phyloP scores from a whole-genome alignment of 164 flowering plant species.

The Brasenia schreberi region DNA sequence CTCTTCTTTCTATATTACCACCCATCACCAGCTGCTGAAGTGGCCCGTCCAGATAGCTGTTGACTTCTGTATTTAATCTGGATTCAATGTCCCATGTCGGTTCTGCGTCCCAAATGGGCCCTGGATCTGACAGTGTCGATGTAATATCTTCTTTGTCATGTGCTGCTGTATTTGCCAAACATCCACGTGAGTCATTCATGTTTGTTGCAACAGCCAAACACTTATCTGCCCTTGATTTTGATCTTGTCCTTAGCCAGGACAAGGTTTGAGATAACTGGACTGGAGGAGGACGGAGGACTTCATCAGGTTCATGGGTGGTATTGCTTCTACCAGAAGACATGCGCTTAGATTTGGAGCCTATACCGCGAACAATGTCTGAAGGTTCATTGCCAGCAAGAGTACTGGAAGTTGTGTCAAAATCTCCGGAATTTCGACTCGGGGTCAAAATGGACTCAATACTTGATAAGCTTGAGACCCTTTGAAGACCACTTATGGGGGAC shows the following conservation, averaged over 20 bases:
- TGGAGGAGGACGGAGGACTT: conserved; percentile 19
- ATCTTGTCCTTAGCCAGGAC: conserved; percentile 91
- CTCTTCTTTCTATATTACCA: conserved; percentile 33
- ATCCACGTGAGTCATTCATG: conserved; percentile 50
- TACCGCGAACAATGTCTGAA: conserved; percentile 86
- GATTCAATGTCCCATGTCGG: conserved; percentile 91
- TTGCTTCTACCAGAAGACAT: conserved; percentile 72
- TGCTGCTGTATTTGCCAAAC: conserved; percentile 38
- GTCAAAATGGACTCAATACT: conserved; percentile 97
- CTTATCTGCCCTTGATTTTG: conserved; percentile 73
- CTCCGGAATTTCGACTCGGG: conserved; percentile 82
- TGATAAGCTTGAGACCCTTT: conserved; percentile 92
- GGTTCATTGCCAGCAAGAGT: conserved; percentile 81
- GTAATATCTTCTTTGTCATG: conserved; percentile 92
- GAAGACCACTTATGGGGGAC: conserved; percentile 46
- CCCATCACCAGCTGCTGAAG: conserved; percentile 74
- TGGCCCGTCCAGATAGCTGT: conserved; percentile 31
- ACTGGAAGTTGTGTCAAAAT: conserved; percentile 63
- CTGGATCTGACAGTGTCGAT: conserved; percentile 96
- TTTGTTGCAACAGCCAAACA: conserved; percentile 67
- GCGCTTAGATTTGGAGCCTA: conserved; percentile 80
- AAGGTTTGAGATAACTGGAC: conserved; percentile 66
- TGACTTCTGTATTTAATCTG: conserved; percentile 35
- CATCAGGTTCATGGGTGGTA: conserved; percentile 53
- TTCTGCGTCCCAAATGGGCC: conserved; percentile 97